phyloP scores from a whole-genome alignment of 768 basidiomycete genomes.

The Podaxis pistillaris region DNA sequence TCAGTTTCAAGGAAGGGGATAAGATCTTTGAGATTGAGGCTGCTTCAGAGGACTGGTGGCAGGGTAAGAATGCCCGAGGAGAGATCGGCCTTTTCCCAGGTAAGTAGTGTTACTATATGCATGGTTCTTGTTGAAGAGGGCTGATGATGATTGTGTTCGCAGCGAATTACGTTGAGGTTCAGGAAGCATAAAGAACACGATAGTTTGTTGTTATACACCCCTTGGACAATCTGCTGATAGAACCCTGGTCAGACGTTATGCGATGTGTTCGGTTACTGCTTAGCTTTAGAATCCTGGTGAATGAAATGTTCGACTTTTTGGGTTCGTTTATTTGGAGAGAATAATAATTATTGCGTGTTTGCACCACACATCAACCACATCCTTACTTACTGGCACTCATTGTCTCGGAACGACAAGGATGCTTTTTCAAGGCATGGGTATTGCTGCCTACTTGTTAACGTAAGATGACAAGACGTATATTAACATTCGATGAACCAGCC shows the following conservation, averaged over 20 bases:
- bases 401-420: neutral
- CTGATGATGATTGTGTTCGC: slow-evolving; percentile 3
- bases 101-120: slow-evolving; percentile 29
- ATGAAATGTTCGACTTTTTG: neutral
- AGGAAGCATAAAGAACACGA: slow-evolving; percentile 22
- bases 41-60: slow-evolving; percentile 89
- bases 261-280: neutral
- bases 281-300: neutral
- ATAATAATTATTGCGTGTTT: neutral
- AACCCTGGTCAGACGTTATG: neutral
- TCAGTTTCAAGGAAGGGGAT: slow-evolving; percentile 84
- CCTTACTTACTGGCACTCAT: neutral
- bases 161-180: slow-evolving; percentile 40
- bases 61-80: slow-evolving; percentile 57
- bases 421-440: slow-evolving; percentile 9
- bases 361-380: neutral
- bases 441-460: neutral
- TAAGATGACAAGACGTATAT: neutral
- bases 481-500: slow-evolving; percentile 11
- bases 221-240: neutral
- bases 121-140: neutral
- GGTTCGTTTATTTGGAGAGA: neutral
- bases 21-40: slow-evolving; percentile 76
- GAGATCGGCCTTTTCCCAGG: slow-evolving; percentile 75
- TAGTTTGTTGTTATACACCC: neutral